Evolutionary conservation across 257 asterid species (phyloP).

Genomic region (Salvia miltiorrhiza): DNA sequence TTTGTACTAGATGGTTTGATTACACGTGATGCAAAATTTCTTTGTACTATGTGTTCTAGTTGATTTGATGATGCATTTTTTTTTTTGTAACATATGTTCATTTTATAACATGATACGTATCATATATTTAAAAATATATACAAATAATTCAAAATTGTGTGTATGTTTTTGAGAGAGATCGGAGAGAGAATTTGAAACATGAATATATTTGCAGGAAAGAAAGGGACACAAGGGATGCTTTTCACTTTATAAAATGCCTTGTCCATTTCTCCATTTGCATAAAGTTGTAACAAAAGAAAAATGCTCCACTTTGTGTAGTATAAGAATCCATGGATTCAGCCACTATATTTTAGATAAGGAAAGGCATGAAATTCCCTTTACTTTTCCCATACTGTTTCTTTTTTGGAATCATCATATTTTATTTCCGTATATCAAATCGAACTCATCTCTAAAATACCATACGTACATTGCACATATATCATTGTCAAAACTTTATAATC

Average conservation of each 20-base stretch:
- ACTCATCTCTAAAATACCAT: no score
- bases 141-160: no score
- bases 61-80: no score
- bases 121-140: no score
- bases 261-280: slow-evolving; percentile 27
- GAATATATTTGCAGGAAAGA: slow-evolving; percentile 11
- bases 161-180: background rate
- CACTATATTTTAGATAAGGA: slow-evolving; percentile 18
- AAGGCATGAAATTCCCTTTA: slow-evolving; percentile 15
- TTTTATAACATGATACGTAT: no score
- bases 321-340: slow-evolving; percentile 25
- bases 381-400: background rate
- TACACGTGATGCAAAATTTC: no score
- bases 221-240: slow-evolving; percentile 16
- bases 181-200: background rate
- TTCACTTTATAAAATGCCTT: slow-evolving; percentile 28
- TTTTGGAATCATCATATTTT: background rate
- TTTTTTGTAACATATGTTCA: no score
- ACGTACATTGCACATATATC: background rate
- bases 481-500: background rate
- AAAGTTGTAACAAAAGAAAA: slow-evolving; percentile 18
- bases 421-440: background rate
- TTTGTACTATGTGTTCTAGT: no score
- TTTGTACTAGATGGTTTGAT: no score
- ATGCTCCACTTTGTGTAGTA: slow-evolving; percentile 27